These are phyloP conservation scores for Leucosporidium yakuticum DNA, from an alignment of 768 basidiomycete species.

Conservation along the genomic window DNA sequence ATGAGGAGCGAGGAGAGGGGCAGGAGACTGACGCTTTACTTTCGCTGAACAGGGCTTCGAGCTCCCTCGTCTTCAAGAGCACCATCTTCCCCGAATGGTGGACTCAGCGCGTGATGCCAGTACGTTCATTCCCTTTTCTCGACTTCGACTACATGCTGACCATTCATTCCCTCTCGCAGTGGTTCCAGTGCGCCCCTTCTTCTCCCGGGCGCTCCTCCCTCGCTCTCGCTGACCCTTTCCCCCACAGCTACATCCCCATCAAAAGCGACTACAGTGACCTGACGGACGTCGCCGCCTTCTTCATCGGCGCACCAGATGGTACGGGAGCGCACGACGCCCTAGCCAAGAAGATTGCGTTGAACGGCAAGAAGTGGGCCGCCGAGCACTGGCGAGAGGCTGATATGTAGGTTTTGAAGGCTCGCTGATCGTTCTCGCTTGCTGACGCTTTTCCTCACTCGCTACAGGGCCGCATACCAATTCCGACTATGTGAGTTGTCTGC, in stretches of 20 bases:
- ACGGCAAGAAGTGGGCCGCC: conserved; percentile 46
- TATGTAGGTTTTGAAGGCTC: conserved; percentile 21
- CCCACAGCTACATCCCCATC: conserved; percentile 35
- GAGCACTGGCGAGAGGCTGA: conserved; percentile 38
- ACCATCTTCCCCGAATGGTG: conserved; percentile 47
- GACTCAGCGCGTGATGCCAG: conserved; percentile 81
- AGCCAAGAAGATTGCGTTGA: conserved; percentile 54
- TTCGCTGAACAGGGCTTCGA: conserved; percentile 10
- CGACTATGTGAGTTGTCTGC: conserved; percentile 22
- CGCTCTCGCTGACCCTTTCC: conserved; percentile 48
- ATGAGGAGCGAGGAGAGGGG: too few species aligned
- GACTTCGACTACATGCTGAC: background rate
- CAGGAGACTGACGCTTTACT: background rate
- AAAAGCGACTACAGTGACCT: conserved; percentile 44
- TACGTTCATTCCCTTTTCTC: conserved; percentile 5
- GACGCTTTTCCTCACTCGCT: background rate
- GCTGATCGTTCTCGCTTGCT: background rate
- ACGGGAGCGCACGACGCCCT: conserved; percentile 58
- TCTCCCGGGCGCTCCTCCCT: background rate
- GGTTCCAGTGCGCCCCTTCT: conserved; percentile 49
- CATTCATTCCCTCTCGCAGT: conserved; percentile 40
- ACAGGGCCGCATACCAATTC: conserved; percentile 33
- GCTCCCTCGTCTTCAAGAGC: conserved; percentile 31
- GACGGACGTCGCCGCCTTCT: conserved; percentile 66
- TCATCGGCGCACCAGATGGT: conserved; percentile 59